Conservation (phyloP, 2,329 filamentous ascomycete genomes). For the Cytospora mali region DNA sequence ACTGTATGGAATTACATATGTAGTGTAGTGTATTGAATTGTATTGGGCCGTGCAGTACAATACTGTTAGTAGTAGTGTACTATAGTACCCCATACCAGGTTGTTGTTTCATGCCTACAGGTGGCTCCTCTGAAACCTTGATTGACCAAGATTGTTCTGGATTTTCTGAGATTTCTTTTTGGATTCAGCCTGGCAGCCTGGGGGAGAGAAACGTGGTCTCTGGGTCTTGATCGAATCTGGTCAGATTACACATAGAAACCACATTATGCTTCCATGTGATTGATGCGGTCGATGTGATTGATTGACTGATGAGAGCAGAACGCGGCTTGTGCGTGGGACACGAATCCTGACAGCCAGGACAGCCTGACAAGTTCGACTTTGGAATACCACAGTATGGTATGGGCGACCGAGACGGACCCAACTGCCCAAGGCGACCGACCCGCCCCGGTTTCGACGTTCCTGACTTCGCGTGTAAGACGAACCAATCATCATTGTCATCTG, state of each 20-base stretch:
- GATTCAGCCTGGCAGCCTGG: conserved; percentile 10
- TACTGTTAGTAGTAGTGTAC: not conserved
- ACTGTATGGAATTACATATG: conserved; percentile 7
- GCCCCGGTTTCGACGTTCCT: not conserved
- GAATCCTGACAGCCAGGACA: too few relatives aligned
- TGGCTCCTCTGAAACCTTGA: not conserved
- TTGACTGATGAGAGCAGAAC: too few relatives aligned
- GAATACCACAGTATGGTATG: too few relatives aligned
- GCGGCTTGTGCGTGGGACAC: not conserved
- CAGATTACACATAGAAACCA: conserved; percentile 2
- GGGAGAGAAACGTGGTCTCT: conserved; percentile 13
- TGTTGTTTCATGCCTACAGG: conserved; percentile 2
- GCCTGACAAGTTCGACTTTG: too few relatives aligned
- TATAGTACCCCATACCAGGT: conserved; percentile 6
- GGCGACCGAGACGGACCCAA: too few relatives aligned
- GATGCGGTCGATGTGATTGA: not conserved
- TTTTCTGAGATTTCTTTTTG: too few relatives aligned
- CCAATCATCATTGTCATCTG: not conserved
- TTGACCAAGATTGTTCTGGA: not conserved
- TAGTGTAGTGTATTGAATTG: not conserved
- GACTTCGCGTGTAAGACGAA: not conserved
- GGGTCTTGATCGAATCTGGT: too few relatives aligned
- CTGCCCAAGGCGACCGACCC: not conserved
- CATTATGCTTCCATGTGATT: not conserved
- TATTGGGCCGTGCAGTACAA: not conserved